Evolutionary conservation across 768 basidiomycete species (phyloP), one percentile per base, ranked within the genome.

Genomic region (Leccinum longicurvipes): DNA sequence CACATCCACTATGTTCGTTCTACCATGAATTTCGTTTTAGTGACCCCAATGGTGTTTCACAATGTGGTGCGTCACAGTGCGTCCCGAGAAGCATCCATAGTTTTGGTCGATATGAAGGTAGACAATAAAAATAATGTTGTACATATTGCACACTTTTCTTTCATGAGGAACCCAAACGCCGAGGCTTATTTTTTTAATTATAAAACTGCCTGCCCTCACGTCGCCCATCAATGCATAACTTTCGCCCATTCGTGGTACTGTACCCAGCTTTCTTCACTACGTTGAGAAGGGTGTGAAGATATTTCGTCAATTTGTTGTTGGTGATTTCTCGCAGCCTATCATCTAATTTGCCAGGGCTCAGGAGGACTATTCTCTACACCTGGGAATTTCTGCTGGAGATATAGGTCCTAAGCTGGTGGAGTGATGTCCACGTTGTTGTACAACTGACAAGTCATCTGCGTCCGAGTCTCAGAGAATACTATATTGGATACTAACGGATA

Each of bases 401-500:
- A 89, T 91, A 48, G 89, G 69, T 34, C 70, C 69, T 1, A 70
- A 27, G 62, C 62, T 44, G 52, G 51, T 4, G 69, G 67, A 51
- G 48, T 24, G 3, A 2, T 11, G 5, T 48, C 28, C 19, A 27
- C 1, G 10, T 21, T 23, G 31, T 17, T n/a, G 15, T 49, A 10
- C 4, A 14, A 36, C 14, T 47, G 19, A 15, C 44, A 12, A 3
- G 21, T 27, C 24, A 6, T 15, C n/a, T 24, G 52, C 7, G 44
- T 23, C n/a, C 7, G n/a, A n/a, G n/a, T n/a, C n/a, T n/a, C 3
- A 85, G 85, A 88, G 10, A 81, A 63, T 51, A 68, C 76, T 9
- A 63, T 82, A 0, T 73, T 76, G 0, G 89, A 91, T n/a, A n/a
- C n/a, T 60, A 84, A 89, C 55, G 89, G 89, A 3, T 91, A 84